Evolutionary conservation across 495 filamentous ascomycete genomes (phyloP), one percentile per base, ranked within the genome.

Genomic region (Neurospora sp.): DNA sequence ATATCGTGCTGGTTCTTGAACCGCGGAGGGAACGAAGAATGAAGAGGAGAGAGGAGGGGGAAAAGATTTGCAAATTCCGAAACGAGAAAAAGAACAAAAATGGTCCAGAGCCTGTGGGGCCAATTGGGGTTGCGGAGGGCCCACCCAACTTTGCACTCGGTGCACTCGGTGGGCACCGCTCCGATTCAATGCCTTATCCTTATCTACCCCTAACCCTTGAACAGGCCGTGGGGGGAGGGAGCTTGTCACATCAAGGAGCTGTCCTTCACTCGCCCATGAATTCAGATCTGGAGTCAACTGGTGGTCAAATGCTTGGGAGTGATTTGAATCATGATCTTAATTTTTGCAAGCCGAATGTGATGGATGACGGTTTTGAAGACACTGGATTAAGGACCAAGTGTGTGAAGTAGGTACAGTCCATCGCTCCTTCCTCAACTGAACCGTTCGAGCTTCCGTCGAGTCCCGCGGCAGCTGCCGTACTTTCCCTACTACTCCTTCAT

Each of bases 1-100:
- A 77, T 79, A 72, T 76, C 71, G 74, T 41, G 72, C 27, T 40
- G 37, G 71, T 54, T 70, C 62, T 70, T 42, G 72, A 70, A 66
- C 40, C 66, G 72, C 72, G 73, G 71, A 62, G 72, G 69, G 75
- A 74, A 72, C 39, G 72, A 35, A 42, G 70, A 41, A 39, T 39
- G 75, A 72, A 42, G 70, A 76, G 70, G 35, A 73, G 40, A 71
- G 39, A 71, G 70, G 72, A 73, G 66, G 27, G 49, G 27, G 27
- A 66, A 66, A 66, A 66, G 54, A 35, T 66, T 66, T 66, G 54
- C 54, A 71, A 74, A 77, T 74, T 38, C 37, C 69, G 18, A 70
- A 73, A 38, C 38, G 14, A 12, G 8, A 69, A 69, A 71, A 49
- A 66, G 66, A 72, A 62, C 40, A 71, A 74, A 72, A 78, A 78